Base-by-base conservation (phyloP, 1,284 basidiomycete species). In the Ceratobasidium sp. region DNA sequence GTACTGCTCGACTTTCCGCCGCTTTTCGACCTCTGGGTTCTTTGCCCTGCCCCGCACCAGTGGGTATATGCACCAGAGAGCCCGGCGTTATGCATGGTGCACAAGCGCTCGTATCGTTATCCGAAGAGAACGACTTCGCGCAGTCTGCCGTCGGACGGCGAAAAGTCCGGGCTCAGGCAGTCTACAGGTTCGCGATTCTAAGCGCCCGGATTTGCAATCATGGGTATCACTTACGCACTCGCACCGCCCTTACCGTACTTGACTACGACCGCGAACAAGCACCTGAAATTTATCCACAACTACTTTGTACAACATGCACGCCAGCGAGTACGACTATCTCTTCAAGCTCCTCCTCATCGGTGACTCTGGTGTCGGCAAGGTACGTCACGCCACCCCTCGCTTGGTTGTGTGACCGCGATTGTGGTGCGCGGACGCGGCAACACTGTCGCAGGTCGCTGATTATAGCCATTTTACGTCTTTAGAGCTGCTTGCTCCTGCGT, bases 281-380 rank as follows among this genome's bases (percentile, higher is more conserved):
- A 69, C 13, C 64, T 54, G 46, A 48, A 56, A 46, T 37, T 58
- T 48, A 37, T 24, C 43, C n/a, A 16, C 54, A 27, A 51, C 27
- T 27, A n/a, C 43, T n/a, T 51, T 63, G 56, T 41, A 64, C 48
- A 63, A 39, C 31, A 93, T 93, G 92, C 92, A 93, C 82, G 92
- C 93, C 81, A 92, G 91, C 84, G 95, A 95, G 85, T 97, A 97
- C 90, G 95, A 98, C 86, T 96, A 94, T 81, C 94, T 98, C 82
- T 98, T 98, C 90, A 97, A 97, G 88, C 94, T 98, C 78, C 83
- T 87, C 72, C 83, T 88, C 66, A 88, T 88, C 80, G 87, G 87
- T 75, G 91, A 94, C 87, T 98, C 97, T 79, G 97, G 98, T 85
- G 97, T 98, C 79, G 97, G 97, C 82, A 96, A 96, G 90, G 92